A percentile compares a stretch with the other conserved stretches of the same genome.
These are phyloP conservation scores for Chlorophyllum brunneum DNA, from an alignment of 768 basidiomycete genomes.

Conservation along the genomic window DNA sequence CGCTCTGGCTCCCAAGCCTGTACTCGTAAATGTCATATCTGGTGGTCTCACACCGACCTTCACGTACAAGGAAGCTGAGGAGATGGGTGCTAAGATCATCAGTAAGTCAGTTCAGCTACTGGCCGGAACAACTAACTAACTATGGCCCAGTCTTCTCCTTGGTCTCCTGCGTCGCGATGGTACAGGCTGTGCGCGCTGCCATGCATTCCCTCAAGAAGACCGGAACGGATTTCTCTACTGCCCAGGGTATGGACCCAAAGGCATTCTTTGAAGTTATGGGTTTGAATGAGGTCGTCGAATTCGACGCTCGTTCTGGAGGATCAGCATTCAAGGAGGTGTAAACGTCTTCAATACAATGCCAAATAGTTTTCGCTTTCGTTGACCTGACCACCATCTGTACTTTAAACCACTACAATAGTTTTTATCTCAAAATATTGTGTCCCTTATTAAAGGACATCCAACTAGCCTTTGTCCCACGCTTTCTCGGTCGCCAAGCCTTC, in stretches of 20 bases:
- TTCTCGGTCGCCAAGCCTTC: too few species aligned
- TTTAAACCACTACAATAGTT: too few species aligned
- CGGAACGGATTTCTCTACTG: slow-evolving; percentile 60
- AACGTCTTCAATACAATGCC: too few species aligned
- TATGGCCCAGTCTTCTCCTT: slow-evolving; percentile 58
- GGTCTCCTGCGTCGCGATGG: slow-evolving; percentile 70
- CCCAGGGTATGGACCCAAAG: slow-evolving; percentile 71
- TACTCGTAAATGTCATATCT: slow-evolving; percentile 78
- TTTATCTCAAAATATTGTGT: too few species aligned
- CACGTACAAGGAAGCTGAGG: slow-evolving; percentile 63
- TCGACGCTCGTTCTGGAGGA: slow-evolving; percentile 58
- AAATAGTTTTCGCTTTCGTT: too few species aligned
- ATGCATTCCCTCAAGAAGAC: slow-evolving; percentile 74
- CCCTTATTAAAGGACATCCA: too few species aligned
- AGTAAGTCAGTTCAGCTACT: slow-evolving; percentile 40
- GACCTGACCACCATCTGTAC: too few species aligned
- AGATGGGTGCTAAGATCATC: slow-evolving; percentile 72
- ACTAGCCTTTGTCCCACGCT: too few species aligned
- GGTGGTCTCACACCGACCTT: slow-evolving; percentile 74
- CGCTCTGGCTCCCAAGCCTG: slow-evolving; percentile 68
- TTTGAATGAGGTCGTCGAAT: slow-evolving; percentile 49
- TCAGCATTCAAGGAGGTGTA: slow-evolving; percentile 39
- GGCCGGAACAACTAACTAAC: neutral
- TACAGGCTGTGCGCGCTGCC: slow-evolving; percentile 68
- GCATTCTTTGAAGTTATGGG: slow-evolving; percentile 77